phyloP scores from a whole-genome alignment of 2,329 filamentous ascomycete species.

The Ascosphaera aggregata region DNA sequence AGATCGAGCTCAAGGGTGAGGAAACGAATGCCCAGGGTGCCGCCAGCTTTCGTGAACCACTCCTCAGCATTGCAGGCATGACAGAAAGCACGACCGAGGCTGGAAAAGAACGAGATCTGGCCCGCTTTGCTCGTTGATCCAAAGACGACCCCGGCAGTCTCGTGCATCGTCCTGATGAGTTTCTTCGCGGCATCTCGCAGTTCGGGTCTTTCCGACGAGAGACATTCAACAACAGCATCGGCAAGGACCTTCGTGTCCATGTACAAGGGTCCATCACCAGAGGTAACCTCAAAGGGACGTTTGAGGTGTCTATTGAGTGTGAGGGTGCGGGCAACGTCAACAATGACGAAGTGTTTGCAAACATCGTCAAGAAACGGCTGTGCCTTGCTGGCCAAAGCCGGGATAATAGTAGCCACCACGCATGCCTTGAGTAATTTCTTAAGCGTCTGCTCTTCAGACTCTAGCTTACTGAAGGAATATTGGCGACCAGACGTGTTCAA shows the following conservation, averaged over 20 bases:
- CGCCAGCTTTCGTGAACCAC: slow-evolving; percentile 95
- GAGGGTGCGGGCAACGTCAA: slow-evolving; percentile 74
- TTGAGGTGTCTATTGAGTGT: slow-evolving; percentile 53
- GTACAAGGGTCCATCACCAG: slow-evolving; percentile 67
- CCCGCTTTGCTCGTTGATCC: slow-evolving; percentile 48
- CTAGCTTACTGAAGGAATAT: slow-evolving; percentile 68
- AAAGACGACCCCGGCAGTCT: slow-evolving; percentile 55
- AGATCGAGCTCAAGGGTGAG: slow-evolving; percentile 67
- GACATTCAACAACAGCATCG: slow-evolving; percentile 71
- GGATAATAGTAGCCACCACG: slow-evolving; percentile 63
- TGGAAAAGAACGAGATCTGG: slow-evolving; percentile 60
- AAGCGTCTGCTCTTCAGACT: slow-evolving; percentile 56
- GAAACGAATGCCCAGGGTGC: slow-evolving; percentile 71
- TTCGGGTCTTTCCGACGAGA: slow-evolving; percentile 60
- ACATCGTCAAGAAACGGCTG: slow-evolving; percentile 54
- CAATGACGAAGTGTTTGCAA: slow-evolving; percentile 69
- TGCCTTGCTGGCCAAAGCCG: slow-evolving; percentile 57
- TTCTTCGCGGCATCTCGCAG: slow-evolving; percentile 66
- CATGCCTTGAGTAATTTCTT: slow-evolving; percentile 76
- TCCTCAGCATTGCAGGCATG: slow-evolving; percentile 95
- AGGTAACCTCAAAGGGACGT: slow-evolving; percentile 60
- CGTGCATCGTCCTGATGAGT: slow-evolving; percentile 55
- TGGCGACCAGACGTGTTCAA: slow-evolving; percentile 57
- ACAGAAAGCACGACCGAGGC: slow-evolving; percentile 63
- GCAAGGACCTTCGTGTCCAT: slow-evolving; percentile 73